Evolutionary conservation across 495 filamentous ascomycete species (phyloP), one percentile per base, ranked within the genome.

Genomic region (Hyaloscypha bicolor): DNA sequence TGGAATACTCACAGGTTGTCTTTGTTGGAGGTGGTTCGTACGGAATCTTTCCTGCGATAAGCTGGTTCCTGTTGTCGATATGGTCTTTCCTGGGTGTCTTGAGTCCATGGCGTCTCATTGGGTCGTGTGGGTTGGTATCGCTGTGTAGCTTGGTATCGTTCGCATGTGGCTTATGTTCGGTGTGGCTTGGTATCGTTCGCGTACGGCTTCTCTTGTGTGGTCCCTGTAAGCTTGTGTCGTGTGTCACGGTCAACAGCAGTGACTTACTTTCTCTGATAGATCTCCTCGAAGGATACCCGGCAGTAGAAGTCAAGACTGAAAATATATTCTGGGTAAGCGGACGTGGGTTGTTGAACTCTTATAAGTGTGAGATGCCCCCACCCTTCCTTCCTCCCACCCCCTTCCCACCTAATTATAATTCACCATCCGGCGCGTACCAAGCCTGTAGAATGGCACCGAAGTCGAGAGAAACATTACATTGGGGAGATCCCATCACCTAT

Each of bases 361-460:
- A 59, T 59, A 59, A 59, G 55, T 59, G 55, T 59, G 55, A 59
- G 55, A 59, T 59, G 55, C n/a, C 55, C 55, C 55, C n/a, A n/a
- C n/a, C n/a, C n/a, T n/a, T n/a, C n/a, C n/a, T n/a, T n/a, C n/a
- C n/a, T n/a, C n/a, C n/a, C n/a, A n/a, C 6, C 55, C 35, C 35
- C 35, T 11, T 37, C 35, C 11, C 35, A 37, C 35, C 35, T 11
- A 59, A 59, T 30, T 31, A 59, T 30, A 59, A 59, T 59, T 59
- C 55, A 59, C 55, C 8, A 21, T 59, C 55, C 55, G 55, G 55
- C 55, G 55, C 55, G 55, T 59, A 59, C 11, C 55, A 59, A 59
- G 30, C 31, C 55, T 59, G 55, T 59, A 59, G 55, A 59, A 59
- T 59, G 55, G 55, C 55, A 59, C 55, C 22, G 55, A 59, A 59